These are phyloP conservation scores for Populus hybrid DNA, from an alignment of 441 rosid genomes.

Conservation along the genomic window DNA sequence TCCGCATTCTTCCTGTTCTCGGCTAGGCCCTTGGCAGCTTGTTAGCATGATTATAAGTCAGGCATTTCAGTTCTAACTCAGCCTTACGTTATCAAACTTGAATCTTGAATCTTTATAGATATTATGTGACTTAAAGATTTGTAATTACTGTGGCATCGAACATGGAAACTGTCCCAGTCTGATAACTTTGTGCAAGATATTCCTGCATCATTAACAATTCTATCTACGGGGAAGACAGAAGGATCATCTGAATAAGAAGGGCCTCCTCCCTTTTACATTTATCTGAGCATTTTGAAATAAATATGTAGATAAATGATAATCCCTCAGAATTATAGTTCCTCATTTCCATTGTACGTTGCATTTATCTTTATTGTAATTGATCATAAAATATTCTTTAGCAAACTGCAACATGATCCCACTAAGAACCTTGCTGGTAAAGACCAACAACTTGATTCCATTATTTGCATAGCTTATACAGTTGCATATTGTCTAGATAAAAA, in stretches of 20 bases:
- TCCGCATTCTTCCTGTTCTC: background rate
- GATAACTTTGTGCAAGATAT: background rate
- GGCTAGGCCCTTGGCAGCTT: background rate
- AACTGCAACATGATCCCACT: background rate
- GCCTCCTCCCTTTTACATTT: background rate
- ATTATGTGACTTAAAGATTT: background rate
- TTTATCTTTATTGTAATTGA: too few species aligned
- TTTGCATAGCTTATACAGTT: too few species aligned
- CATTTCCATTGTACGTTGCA: too few species aligned
- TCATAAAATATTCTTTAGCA: too few species aligned
- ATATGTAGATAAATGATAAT: background rate
- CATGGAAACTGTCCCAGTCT: background rate
- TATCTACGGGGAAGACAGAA: background rate
- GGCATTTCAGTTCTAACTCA: background rate
- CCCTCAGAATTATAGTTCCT: background rate
- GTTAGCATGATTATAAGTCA: background rate
- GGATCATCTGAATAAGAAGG: background rate
- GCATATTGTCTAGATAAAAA: too few species aligned
- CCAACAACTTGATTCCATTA: background rate
- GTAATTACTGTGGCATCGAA: background rate
- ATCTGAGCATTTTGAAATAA: background rate
- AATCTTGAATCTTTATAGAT: background rate
- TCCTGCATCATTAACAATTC: background rate
- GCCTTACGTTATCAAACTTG: background rate
- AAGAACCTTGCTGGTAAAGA: background rate